These are phyloP conservation scores for Aegilops tauschii DNA, from an alignment of 176 grass and related monocot genomes.

Conservation along the genomic window DNA sequence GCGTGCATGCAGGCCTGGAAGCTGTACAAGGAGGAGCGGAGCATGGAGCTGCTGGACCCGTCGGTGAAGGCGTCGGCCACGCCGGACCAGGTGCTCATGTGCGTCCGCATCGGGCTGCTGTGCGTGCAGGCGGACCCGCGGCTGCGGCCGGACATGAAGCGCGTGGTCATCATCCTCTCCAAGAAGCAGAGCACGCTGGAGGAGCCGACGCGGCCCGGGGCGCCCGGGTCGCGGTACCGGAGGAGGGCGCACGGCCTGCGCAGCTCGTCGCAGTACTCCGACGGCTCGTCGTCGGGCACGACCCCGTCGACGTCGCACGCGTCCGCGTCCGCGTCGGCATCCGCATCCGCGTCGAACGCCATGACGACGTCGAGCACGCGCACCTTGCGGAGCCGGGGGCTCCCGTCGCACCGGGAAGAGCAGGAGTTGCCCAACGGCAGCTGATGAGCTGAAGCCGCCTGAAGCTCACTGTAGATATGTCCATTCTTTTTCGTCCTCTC, in stretches of 20 bases:
- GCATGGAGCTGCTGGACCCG: constrained; percentile 66
- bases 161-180: constrained; percentile 73
- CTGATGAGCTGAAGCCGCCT: not conserved
- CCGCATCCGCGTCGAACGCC: constrained; percentile 43
- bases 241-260: constrained; percentile 39
- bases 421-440: not conserved
- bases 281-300: constrained; percentile 52
- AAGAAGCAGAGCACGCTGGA: constrained; percentile 72
- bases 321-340: constrained; percentile 32
- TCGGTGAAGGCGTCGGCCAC: constrained; percentile 42
- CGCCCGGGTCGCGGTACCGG: constrained; percentile 53
- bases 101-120: constrained; percentile 70
- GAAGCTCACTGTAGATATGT: constrained; percentile 19
- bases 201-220: constrained; percentile 68
- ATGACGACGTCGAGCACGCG: constrained; percentile 45
- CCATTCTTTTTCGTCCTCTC: constrained; percentile 12
- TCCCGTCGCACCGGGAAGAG: constrained; percentile 42
- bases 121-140: constrained; percentile 81
- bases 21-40: constrained; percentile 71
- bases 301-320: constrained; percentile 41
- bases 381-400: constrained; percentile 32
- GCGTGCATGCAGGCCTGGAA: constrained; percentile 58
- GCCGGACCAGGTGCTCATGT: constrained; percentile 65
- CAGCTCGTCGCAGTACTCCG: constrained; percentile 44
- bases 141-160: constrained; percentile 84